phyloP scores from a whole-genome alignment of 2,329 filamentous ascomycete species.

The Cyanodermella asteris region DNA sequence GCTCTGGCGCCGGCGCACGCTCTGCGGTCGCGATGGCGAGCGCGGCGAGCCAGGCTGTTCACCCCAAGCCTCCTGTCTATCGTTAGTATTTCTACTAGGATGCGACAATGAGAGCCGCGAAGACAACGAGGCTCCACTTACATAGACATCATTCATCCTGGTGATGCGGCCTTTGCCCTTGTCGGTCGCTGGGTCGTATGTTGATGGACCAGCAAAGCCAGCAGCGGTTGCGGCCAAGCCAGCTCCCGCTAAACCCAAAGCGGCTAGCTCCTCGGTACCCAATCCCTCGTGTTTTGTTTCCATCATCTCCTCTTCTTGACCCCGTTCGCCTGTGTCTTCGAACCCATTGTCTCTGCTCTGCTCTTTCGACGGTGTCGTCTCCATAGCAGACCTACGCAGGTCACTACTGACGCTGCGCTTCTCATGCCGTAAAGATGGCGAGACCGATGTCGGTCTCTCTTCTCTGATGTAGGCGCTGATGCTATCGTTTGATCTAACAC shows the following conservation, averaged over 20 bases:
- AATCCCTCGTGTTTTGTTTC: constrained; percentile 26
- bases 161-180: constrained; percentile 66
- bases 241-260: too few species aligned
- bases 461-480: constrained; percentile 16
- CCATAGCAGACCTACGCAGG: constrained; percentile 46
- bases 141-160: constrained; percentile 84
- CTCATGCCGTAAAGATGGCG: constrained; percentile 49
- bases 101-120: too few species aligned
- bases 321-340: constrained; percentile 6
- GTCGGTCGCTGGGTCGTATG: constrained; percentile 57
- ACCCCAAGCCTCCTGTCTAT: constrained; percentile 66
- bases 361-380: constrained; percentile 19
- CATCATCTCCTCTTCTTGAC: constrained; percentile 8
- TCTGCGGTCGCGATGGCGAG: constrained; percentile 83
- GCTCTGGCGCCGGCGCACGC: constrained; percentile 90
- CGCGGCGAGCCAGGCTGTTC: constrained; percentile 66
- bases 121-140: too few species aligned
- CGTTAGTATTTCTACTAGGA: constrained; percentile 3
- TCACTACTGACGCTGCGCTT: constrained; percentile 52
- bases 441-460: constrained; percentile 31
- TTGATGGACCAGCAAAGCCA: constrained; percentile 26
- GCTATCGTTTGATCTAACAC: constrained; percentile 21
- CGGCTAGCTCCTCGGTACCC: too few species aligned
- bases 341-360: constrained; percentile 13
- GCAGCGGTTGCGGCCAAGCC: constrained; percentile 10